Conservation (phyloP, 139 green algal genomes). For the Ulvella scutata region DNA sequence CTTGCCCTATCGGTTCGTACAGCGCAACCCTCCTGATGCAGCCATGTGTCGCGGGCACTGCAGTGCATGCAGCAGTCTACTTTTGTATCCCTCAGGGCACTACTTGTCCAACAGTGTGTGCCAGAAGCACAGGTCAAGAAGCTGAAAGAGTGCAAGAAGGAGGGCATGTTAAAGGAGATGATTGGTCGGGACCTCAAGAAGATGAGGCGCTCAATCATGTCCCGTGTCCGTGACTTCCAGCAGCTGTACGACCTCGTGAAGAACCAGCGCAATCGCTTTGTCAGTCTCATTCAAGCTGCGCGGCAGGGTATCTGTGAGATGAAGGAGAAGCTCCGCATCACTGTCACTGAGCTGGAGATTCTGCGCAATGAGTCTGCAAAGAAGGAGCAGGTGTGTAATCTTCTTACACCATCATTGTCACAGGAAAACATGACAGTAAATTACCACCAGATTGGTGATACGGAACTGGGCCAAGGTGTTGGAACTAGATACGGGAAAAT, state of each 20-base stretch:
- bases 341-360: conserved; percentile 58
- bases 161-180: conserved; percentile 20
- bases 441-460: no score
- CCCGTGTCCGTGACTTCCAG: conserved; percentile 41
- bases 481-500: no score
- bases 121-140: not conserved
- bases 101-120: not conserved
- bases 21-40: no score
- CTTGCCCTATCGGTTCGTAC: no score
- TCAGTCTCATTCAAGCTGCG: conserved; percentile 49
- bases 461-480: no score
- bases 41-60: not conserved
- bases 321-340: conserved; percentile 62
- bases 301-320: conserved; percentile 50
- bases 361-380: conserved; percentile 27
- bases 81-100: not conserved
- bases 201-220: conserved; percentile 16
- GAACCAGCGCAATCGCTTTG: conserved; percentile 69
- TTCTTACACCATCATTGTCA: no score
- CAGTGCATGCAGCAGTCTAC: not conserved
- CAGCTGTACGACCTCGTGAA: conserved; percentile 69
- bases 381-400: conserved; percentile 51
- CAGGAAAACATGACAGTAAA: no score
- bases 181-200: conserved; percentile 50
- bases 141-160: conserved; percentile 14